phyloP scores from a whole-genome alignment of 1,284 basidiomycete genomes.

The Sporisorium reilianum region DNA sequence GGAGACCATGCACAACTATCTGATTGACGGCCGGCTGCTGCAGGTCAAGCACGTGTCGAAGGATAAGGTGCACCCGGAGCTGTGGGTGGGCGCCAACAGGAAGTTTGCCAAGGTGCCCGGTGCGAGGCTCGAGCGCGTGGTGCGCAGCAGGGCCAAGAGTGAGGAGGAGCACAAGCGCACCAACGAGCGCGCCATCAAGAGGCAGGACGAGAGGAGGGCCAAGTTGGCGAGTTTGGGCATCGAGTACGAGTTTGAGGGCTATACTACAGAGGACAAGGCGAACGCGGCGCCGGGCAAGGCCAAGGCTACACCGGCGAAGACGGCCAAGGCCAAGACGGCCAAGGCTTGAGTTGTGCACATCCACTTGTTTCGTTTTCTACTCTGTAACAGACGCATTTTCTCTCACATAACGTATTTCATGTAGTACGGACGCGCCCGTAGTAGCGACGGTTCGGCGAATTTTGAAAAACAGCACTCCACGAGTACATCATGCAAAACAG shows the following conservation, averaged over 20 bases:
- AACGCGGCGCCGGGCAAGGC: slow-evolving; percentile 7
- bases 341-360: slow-evolving; percentile 14
- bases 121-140: slow-evolving; percentile 78
- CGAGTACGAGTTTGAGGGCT: slow-evolving; percentile 84
- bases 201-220: slow-evolving; percentile 81
- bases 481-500: too few relatives aligned
- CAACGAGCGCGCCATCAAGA: slow-evolving; percentile 79
- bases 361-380: not conserved
- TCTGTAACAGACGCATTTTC: not conserved
- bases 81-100: slow-evolving; percentile 97
- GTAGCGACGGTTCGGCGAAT: too few relatives aligned
- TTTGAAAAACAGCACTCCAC: too few relatives aligned
- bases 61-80: slow-evolving; percentile 88
- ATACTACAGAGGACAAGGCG: slow-evolving; percentile 43
- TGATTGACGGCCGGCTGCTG: slow-evolving; percentile 92
- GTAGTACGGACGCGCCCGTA: too few relatives aligned
- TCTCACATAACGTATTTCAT: too few relatives aligned
- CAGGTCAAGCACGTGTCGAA: slow-evolving; percentile 81
- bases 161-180: slow-evolving; percentile 79
- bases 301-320: slow-evolving; percentile 9
- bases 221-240: slow-evolving; percentile 87
- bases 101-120: slow-evolving; percentile 85
- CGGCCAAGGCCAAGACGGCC: slow-evolving; percentile 17
- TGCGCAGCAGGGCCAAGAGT: slow-evolving; percentile 81
- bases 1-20: slow-evolving; percentile 99